These are phyloP conservation scores for Sicyos edulis DNA, from an alignment of 306 rosid genomes.

Conservation along the genomic window DNA sequence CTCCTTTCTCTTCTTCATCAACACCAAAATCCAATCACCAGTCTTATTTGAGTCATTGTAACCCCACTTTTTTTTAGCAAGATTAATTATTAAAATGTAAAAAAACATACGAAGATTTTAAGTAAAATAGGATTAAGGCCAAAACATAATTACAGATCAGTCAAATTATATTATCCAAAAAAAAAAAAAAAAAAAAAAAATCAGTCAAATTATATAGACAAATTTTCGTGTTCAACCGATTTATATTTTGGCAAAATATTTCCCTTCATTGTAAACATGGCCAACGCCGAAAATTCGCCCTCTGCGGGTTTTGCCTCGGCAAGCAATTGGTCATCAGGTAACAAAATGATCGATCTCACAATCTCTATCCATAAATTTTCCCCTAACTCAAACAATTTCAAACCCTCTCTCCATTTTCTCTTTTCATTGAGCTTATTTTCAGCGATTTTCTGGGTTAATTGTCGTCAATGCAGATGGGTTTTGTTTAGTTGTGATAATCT, in stretches of 20 bases:
- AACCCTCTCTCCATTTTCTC: not conserved
- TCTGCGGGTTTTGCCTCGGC: not conserved
- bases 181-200: no score
- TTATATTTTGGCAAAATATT: not conserved
- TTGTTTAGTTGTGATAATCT: not conserved
- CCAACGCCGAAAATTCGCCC: slow-evolving; percentile 7
- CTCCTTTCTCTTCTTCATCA: no score
- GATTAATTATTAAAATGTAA: no score
- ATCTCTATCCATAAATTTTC: not conserved
- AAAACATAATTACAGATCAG: not conserved
- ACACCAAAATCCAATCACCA: no score
- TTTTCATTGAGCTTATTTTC: slow-evolving; percentile 5
- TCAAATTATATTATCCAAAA: no score
- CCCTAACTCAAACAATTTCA: not conserved
- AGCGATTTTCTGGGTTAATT: not conserved
- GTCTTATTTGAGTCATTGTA: no score
- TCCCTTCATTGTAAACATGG: not conserved
- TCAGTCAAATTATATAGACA: not conserved
- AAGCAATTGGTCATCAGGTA: slow-evolving; percentile 10
- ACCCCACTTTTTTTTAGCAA: no score
- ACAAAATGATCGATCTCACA: not conserved
- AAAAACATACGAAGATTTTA: no score
- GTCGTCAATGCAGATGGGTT: slow-evolving; percentile 3
- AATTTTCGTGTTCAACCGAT: not conserved
- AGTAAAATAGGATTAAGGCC: not conserved